Evolutionary conservation across 192 early-diverging fungal species (phyloP).

Genomic region (Paraglomus occultum): DNA sequence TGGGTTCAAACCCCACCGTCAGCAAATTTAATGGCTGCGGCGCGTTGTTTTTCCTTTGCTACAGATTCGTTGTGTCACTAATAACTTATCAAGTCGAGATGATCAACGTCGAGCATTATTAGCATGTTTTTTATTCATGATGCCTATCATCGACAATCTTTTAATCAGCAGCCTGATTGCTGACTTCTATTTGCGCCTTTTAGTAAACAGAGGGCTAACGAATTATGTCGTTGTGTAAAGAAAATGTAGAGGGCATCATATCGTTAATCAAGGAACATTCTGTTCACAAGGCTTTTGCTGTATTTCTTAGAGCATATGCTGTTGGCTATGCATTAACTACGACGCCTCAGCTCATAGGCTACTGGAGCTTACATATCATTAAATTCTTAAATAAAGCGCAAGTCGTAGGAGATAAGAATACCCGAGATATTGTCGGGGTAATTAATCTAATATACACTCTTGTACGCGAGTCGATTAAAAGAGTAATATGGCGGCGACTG

Average conservation of each 20-base stretch:
- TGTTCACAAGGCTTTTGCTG: slow-evolving; percentile 20
- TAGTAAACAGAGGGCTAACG: too few relatives aligned
- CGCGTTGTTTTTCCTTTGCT: too few relatives aligned
- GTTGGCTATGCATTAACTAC: slow-evolving; percentile 40
- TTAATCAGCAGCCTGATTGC: too few relatives aligned
- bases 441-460: slow-evolving; percentile 22
- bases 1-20: slow-evolving; percentile 34
- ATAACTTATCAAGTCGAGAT: too few relatives aligned
- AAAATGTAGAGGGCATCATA: too few relatives aligned
- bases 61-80: too few relatives aligned
- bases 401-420: background rate
- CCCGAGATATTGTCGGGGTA: slow-evolving; percentile 23
- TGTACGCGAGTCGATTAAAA: slow-evolving; percentile 32
- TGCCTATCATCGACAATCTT: too few relatives aligned
- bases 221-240: too few relatives aligned
- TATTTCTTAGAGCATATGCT: slow-evolving; percentile 36
- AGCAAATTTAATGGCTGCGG: slow-evolving; percentile 16
- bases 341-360: slow-evolving; percentile 35
- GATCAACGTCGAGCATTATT: too few relatives aligned
- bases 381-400: slow-evolving; percentile 27
- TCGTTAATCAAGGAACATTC: too few relatives aligned
- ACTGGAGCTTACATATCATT: slow-evolving; percentile 25
- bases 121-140: too few relatives aligned
- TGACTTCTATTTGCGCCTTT: too few relatives aligned
- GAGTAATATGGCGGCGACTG: slow-evolving; percentile 36